Evolutionary conservation across 2,329 filamentous ascomycete species (phyloP), one percentile per base, ranked within the genome.

Genomic region (Botrytis deweyae): DNA sequence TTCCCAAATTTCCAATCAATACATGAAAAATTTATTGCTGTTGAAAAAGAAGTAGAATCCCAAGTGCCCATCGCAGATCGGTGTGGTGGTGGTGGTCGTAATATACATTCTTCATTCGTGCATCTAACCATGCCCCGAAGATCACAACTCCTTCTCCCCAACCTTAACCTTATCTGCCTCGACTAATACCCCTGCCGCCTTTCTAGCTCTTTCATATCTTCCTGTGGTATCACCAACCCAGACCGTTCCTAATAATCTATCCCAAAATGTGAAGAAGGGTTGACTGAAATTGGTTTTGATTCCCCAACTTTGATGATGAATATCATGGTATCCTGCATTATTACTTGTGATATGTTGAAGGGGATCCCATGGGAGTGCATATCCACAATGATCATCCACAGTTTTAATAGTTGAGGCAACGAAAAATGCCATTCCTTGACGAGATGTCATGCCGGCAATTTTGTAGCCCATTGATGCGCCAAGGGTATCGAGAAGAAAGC

Each of bases 261-360:
- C 96, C 94, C 96, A 98, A 84, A 98, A 94, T 66, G 93, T 98
- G 84, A 98, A 98, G 85, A 95, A 97, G 4, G 93, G 93, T 83
- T 97, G 93, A 8, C 91, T 92, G 82, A 94, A 97, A 84, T 97
- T 97, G 77, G 92, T 93, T 88, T 98, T 99, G 87, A 99, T 97
- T 73, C 96, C 96, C 95, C 95, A 98, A 83, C 93, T 97, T 84
- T 99, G 96, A 84, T 99, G 96, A 84, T 99, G 96, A 74, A 99
- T 95, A 81, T 99, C 96, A 81, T 99, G 96, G 83, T 98, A 99
- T 52, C 91, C 92, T 40, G 96, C 95, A 79, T 98, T 98, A 86
- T 99, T 98, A 82, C 92, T 92, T 63, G 95, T 97, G 75, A 98
- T 87, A 81, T 92, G 91, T 86, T 98, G 95, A 72, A 98, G 86